Percentiles rank a stretch among this genome's conserved stretches.
Evolutionary conservation across 768 basidiomycete genomes (phyloP).

Genomic region (Suillus placidus): DNA sequence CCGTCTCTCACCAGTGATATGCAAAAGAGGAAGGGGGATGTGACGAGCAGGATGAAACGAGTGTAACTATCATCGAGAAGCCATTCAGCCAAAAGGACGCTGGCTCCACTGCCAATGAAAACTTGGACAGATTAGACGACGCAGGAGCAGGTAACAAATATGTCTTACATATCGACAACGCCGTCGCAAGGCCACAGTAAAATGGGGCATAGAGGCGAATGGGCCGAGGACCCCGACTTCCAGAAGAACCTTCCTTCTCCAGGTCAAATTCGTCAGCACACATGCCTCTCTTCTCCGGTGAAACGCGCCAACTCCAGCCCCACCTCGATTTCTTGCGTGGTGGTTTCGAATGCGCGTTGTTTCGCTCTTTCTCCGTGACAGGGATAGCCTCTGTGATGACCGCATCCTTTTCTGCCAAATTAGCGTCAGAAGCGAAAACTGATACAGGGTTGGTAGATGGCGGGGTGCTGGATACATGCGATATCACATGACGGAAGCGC

Average conservation of each 20-base stretch:
- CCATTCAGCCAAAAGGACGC: conserved; percentile 65
- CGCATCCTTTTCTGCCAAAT: conserved; percentile 48
- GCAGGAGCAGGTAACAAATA: neutral
- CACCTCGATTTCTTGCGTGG: conserved; percentile 15
- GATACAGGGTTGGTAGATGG: conserved; percentile 38
- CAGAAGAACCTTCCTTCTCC: conserved; percentile 54
- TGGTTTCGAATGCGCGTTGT: neutral
- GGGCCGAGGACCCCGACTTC: conserved; percentile 39
- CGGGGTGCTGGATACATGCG: conserved; percentile 22
- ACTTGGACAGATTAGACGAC: conserved; percentile 42
- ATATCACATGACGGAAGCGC: conserved; percentile 44
- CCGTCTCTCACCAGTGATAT: conserved; percentile 62
- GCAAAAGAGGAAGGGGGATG: conserved; percentile 73
- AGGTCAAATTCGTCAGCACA: conserved; percentile 37
- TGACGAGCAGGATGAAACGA: conserved; percentile 67
- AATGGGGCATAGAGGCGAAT: conserved; percentile 72
- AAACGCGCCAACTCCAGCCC: conserved; percentile 52
- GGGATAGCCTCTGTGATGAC: conserved; percentile 21
- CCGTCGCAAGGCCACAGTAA: conserved; percentile 69
- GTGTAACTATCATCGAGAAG: conserved; percentile 59
- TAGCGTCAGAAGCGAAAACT: conserved; percentile 52
- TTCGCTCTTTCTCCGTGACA: conserved; percentile 23
- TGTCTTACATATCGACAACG: conserved; percentile 60
- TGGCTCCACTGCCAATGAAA: conserved; percentile 67
- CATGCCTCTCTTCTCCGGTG: conserved; percentile 27